A percentile compares a stretch with the other conserved stretches of the same genome.
These are phyloP conservation scores for Trematosphaeria pertusa DNA, from an alignment of 2,329 filamentous ascomycete species.

Conservation along the genomic window DNA sequence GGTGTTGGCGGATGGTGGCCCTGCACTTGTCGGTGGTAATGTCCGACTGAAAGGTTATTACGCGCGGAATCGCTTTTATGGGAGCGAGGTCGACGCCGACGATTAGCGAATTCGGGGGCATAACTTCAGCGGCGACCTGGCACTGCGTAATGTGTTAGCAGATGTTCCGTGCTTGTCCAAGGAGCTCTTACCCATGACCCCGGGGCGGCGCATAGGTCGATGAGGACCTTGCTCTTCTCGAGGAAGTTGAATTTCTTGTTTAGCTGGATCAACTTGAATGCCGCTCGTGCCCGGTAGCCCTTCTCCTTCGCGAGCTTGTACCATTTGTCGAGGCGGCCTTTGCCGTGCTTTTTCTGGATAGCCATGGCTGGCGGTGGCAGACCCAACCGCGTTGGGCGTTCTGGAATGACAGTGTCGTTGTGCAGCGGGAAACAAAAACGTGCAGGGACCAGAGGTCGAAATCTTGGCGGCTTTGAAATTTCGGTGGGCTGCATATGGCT, in stretches of 20 bases:
- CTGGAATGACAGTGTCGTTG: conserved; percentile 19
- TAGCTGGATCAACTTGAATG: conserved; percentile 96
- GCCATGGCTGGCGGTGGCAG: conserved; percentile 84
- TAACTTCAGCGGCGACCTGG: conserved; percentile 67
- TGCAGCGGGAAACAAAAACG: conserved; percentile 10
- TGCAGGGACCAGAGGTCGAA: too few relatives aligned
- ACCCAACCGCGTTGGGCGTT: too few relatives aligned
- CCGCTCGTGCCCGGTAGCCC: conserved; percentile 92
- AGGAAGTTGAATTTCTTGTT: conserved; percentile 99
- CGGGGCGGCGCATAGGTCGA: conserved; percentile 97
- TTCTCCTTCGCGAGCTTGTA: conserved; percentile 99
- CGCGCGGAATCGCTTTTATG: conserved; percentile 93
- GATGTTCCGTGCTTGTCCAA: not conserved
- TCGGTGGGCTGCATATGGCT: too few relatives aligned
- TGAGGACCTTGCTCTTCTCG: conserved; percentile 92
- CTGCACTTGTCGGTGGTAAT: conserved; percentile 98
- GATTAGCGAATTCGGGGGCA: conserved; percentile 89
- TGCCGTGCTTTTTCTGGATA: conserved; percentile 98
- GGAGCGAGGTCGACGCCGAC: conserved; percentile 92
- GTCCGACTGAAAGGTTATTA: conserved; percentile 95
- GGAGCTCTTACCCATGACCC: conserved; percentile 57
- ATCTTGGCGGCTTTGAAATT: too few relatives aligned
- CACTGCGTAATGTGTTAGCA: conserved; percentile 69
- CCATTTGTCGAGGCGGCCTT: conserved; percentile 98
- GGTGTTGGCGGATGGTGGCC: conserved; percentile 83